Evolutionary conservation across 805 yeast species (phyloP).

Genomic region (Barnettozyma populi): DNA sequence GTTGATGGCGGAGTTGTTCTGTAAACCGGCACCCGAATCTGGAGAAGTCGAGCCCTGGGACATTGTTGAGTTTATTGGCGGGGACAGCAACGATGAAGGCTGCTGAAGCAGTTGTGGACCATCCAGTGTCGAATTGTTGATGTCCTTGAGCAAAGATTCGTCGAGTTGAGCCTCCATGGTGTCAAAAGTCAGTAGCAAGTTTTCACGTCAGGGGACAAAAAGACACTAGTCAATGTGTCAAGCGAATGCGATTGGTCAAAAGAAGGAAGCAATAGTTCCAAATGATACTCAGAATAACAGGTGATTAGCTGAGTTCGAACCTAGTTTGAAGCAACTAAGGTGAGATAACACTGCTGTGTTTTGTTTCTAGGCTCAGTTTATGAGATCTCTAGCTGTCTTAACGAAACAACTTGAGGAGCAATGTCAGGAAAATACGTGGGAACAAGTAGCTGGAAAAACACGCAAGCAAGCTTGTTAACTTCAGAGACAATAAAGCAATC

Average conservation of each 20-base stretch:
- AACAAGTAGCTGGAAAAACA: background rate
- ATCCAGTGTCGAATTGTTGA: slow-evolving; percentile 6
- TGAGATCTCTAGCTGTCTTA: background rate
- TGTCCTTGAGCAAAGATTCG: slow-evolving; percentile 9
- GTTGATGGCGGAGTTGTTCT: background rate
- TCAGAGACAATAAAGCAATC: background rate
- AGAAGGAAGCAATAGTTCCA: background rate
- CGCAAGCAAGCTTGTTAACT: background rate
- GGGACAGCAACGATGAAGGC: background rate
- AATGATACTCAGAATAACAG: background rate
- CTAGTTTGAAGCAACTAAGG: background rate
- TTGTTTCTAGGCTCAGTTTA: background rate
- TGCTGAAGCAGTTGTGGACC: background rate
- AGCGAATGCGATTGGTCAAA: background rate
- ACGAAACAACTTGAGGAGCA: no score
- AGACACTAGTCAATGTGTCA: no score
- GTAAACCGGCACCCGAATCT: background rate
- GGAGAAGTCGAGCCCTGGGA: background rate
- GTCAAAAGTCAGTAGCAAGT: background rate
- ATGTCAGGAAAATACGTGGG: background rate
- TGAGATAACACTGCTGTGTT: background rate
- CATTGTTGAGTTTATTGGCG: background rate
- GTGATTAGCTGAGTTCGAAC: background rate
- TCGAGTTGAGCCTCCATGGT: slow-evolving; percentile 9
- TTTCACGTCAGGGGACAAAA: background rate